Conservation (phyloP, 2,329 filamentous ascomycete species). For the Albifimbria verrucaria region DNA sequence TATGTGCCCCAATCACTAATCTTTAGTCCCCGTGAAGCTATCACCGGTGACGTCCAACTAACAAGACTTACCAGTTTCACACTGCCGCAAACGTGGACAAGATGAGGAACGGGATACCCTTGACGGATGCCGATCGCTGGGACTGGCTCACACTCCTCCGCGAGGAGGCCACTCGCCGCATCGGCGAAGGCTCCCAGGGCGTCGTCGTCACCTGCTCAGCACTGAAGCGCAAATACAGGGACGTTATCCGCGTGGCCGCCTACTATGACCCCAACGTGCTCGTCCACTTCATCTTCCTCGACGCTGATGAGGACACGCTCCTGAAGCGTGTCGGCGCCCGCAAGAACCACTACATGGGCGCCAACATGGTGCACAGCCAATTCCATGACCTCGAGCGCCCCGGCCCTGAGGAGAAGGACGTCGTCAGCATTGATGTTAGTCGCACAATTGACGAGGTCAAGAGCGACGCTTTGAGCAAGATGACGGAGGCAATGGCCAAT, state of each 20-base stretch:
- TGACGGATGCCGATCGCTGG: constrained; percentile 94
- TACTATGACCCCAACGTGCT: constrained; percentile 71
- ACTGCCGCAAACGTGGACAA: constrained; percentile 80
- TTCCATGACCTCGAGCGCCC: constrained; percentile 86
- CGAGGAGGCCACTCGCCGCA: constrained; percentile 58
- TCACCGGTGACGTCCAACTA: constrained; percentile 10
- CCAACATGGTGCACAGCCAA: constrained; percentile 91
- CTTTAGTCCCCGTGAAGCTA: background rate
- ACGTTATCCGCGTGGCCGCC: constrained; percentile 78
- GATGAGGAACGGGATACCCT: constrained; percentile 78
- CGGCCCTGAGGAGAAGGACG: constrained; percentile 64
- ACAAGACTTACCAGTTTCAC: constrained; percentile 58
- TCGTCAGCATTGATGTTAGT: constrained; percentile 68
- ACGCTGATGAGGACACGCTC: constrained; percentile 71
- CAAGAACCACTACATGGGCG: constrained; percentile 91
- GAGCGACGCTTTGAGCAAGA: constrained; percentile 54
- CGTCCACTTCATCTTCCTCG: constrained; percentile 91
- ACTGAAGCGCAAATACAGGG: constrained; percentile 94
- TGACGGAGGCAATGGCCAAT: constrained; percentile 20
- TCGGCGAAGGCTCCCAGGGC: constrained; percentile 58
- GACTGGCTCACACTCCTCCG: constrained; percentile 87
- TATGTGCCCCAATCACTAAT: constrained; percentile 37
- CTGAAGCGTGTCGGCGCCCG: constrained; percentile 71
- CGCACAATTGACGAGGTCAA: constrained; percentile 56
- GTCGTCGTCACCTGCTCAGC: constrained; percentile 97